phyloP scores from a whole-genome alignment of 2,329 filamentous ascomycete genomes.

The Beauveria scarabaeidicola region DNA sequence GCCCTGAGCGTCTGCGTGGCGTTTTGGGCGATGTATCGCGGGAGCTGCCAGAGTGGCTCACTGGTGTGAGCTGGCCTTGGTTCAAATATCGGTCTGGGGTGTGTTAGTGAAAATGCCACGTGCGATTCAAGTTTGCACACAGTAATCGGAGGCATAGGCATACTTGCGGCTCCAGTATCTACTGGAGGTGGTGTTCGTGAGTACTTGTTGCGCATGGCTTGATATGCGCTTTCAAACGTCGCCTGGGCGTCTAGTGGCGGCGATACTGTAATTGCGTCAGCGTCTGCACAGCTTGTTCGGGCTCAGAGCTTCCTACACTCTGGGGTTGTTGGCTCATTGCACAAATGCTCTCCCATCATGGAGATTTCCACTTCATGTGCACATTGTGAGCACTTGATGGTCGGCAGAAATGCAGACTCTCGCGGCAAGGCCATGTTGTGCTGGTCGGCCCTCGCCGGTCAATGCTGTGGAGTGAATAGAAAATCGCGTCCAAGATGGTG shows the following conservation, averaged over 20 bases:
- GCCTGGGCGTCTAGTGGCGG: conserved; percentile 28
- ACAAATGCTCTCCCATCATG: conserved; percentile 78
- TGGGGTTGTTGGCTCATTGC: conserved; percentile 36
- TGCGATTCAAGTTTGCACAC: too few species aligned
- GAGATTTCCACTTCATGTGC: conserved; percentile 71
- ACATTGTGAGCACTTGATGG: conserved; percentile 82
- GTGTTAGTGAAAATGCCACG: conserved; percentile 16
- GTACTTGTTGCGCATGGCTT: conserved; percentile 25
- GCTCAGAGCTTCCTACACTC: conserved; percentile 32
- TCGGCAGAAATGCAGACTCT: conserved; percentile 65
- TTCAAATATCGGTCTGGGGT: conserved; percentile 44
- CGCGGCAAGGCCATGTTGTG: conserved; percentile 42
- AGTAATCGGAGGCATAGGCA: conserved; percentile 15
- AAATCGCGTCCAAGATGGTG: not conserved
- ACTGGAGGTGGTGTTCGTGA: conserved; percentile 37
- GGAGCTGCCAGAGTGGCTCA: conserved; percentile 52
- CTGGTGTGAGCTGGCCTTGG: conserved; percentile 53
- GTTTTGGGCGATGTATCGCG: conserved; percentile 56
- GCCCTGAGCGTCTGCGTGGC: conserved; percentile 36
- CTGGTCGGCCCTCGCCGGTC: not conserved
- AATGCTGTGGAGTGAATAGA: not conserved
- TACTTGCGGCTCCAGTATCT: conserved; percentile 47
- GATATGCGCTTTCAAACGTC: conserved; percentile 19
- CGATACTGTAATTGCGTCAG: conserved; percentile 21
- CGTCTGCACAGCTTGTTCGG: not conserved